Base-by-base conservation (phyloP, 257 asterid genomes). In the Perilla frutescens region DNA sequence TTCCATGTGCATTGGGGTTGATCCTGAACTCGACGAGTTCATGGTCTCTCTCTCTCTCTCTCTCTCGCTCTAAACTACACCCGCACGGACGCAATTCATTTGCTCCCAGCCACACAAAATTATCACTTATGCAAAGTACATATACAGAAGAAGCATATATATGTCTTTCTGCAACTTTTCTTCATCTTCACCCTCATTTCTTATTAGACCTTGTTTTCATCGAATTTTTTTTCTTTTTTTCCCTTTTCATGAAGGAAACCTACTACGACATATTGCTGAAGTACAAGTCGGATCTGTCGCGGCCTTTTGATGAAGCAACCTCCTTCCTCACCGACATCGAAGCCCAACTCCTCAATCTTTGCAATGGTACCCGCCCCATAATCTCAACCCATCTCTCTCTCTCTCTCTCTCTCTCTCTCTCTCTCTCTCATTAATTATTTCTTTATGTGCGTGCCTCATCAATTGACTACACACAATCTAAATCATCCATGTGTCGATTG, bases 281-380 rank as follows among this genome's bases (percentile, higher is more conserved):
- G 82, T 91, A 76, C 78, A 93, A 91, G 80, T 80, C 87, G 71
- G 94, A 91, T 84, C 91, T 93, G 45, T 82, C 87, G 0, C 80
- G 86, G 82, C 94, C 96, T n/a, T 93, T 91, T 10, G 86, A 87
- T 69, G 98, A 93, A 86, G 96, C 98, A 20, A 87, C 85, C 8
- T 85, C 91, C 8, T 93, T 93, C 79, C 92, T 93, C 76, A 71
- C 71, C 92, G 79, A 88, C 36, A 89, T 93, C 20, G 72, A 89
- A 77, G 34, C 89, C 45, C 96, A 91, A 40, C 88, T 93, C 57
- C 68, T 83, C 56, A 79, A 79, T 84, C 91, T 93, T 56, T 83
- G 86, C 83, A 86, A 80, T 79, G 96, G 97, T 89, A 34, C 67
- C 58, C 10, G 15, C 12, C 32, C 26, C 48, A 20, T 20, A 20